Evolutionary conservation across 192 early-diverging fungal species (phyloP).

Genomic region (Polychytrium aggregatum): DNA sequence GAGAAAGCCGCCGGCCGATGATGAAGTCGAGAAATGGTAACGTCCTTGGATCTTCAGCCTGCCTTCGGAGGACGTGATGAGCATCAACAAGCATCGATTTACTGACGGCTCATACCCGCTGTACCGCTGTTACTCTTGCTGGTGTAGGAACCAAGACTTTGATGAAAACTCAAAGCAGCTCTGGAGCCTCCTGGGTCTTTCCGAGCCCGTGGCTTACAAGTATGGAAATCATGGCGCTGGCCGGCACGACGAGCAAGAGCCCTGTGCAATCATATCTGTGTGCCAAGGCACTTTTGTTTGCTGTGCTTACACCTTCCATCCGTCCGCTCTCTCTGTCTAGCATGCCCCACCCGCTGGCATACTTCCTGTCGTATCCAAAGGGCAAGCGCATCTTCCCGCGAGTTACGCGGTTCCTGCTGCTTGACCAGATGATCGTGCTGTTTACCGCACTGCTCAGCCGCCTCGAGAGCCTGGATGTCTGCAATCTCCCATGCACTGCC

Average conservation of each 20-base stretch:
- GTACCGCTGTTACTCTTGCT: no score
- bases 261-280: background rate
- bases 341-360: slow-evolving; percentile 71
- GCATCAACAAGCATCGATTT: no score
- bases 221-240: slow-evolving; percentile 10
- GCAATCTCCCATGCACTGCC: slow-evolving; percentile 22
- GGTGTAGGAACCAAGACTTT: no score
- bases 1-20: slow-evolving; percentile 48
- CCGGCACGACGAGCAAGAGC: background rate
- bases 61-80: no score
- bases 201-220: slow-evolving; percentile 47
- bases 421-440: slow-evolving; percentile 67
- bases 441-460: slow-evolving; percentile 46
- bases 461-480: slow-evolving; percentile 39
- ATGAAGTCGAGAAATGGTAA: slow-evolving; percentile 39
- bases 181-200: slow-evolving; percentile 51
- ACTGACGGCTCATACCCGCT: no score
- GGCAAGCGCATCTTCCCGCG: slow-evolving; percentile 84
- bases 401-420: slow-evolving; percentile 59
- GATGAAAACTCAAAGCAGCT: slow-evolving; percentile 34
- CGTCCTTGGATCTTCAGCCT: no score
- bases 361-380: slow-evolving; percentile 73
- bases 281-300: background rate
- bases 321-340: slow-evolving; percentile 11
- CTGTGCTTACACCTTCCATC: no score